Evolutionary conservation across 192 early-diverging fungal species (phyloP).

Genomic region (Entomortierella beljakovae): DNA sequence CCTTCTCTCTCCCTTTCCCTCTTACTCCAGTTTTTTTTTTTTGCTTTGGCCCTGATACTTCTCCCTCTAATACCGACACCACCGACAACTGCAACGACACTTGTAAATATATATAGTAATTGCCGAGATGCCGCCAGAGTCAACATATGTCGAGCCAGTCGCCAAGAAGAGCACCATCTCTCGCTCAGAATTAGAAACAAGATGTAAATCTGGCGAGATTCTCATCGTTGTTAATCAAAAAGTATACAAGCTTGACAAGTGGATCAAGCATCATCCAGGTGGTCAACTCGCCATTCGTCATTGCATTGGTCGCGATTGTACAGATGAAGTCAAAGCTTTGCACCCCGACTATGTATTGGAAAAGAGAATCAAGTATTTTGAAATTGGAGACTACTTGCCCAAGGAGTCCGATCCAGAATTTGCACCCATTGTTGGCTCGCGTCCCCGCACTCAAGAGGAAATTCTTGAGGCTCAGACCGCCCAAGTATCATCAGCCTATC

Average conservation of each 20-base stretch:
- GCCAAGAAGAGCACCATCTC: constrained; percentile 48
- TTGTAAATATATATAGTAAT: neutral
- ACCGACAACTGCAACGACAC: neutral
- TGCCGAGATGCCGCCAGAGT: constrained; percentile 47
- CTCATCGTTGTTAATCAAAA: constrained; percentile 87
- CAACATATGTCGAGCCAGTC: constrained; percentile 42
- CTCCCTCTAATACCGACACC: neutral
- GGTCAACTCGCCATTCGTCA: constrained; percentile 91
- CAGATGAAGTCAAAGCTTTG: constrained; percentile 87
- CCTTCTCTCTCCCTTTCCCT: neutral
- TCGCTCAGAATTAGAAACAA: constrained; percentile 32
- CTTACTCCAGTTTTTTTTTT: neutral
- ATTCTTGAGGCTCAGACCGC: constrained; percentile 31
- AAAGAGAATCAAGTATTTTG: constrained; percentile 81
- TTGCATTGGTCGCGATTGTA: constrained; percentile 91
- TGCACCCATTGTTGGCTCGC: constrained; percentile 34
- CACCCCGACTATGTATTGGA: constrained; percentile 88
- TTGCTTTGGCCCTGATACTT: neutral
- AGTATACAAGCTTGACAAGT: constrained; percentile 89
- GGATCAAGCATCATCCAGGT: constrained; percentile 90
- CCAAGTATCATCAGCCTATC: constrained; percentile 61
- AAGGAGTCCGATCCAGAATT: constrained; percentile 44
- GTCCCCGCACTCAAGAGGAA: constrained; percentile 28
- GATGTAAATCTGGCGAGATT: constrained; percentile 73
- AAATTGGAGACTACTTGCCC: constrained; percentile 74